Conservation (phyloP, 2,329 filamentous ascomycete genomes). For the Fusarium aywerte region DNA sequence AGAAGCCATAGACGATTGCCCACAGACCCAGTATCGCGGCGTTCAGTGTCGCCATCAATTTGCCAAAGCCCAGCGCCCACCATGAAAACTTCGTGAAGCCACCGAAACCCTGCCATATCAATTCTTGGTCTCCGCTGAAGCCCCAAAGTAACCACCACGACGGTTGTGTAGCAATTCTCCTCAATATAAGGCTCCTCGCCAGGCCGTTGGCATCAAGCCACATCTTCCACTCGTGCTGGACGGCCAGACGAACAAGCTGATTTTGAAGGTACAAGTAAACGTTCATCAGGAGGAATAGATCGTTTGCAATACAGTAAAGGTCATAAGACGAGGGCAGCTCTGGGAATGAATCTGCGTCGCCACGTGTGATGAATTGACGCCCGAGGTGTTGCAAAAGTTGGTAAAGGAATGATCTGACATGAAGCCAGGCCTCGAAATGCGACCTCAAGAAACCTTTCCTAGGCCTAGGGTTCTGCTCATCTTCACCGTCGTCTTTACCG, state of each 20-base stretch:
- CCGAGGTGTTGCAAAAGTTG: neutral
- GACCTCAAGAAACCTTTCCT: no score
- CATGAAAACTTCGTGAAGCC: neutral
- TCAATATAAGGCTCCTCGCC: constrained; percentile 47
- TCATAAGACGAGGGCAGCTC: neutral
- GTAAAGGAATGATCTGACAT: neutral
- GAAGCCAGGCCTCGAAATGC: neutral
- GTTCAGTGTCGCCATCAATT: neutral
- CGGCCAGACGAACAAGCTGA: constrained; percentile 34
- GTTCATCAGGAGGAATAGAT: constrained; percentile 17
- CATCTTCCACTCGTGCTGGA: constrained; percentile 39
- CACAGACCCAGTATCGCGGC: neutral
- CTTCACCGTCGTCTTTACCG: no score
- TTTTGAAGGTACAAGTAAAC: neutral
- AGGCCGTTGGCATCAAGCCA: constrained; percentile 49
- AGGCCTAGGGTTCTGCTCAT: no score
- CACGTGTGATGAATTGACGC: neutral
- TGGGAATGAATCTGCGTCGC: neutral
- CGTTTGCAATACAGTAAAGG: constrained; percentile 1
- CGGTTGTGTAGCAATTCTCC: constrained; percentile 1
- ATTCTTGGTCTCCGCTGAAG: constrained; percentile 14
- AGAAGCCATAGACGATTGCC: no score
- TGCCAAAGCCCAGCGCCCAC: neutral
- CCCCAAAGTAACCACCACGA: constrained; percentile 10
- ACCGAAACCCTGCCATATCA: neutral